Evolutionary conservation across 2,329 filamentous ascomycete genomes (phyloP), one percentile per base, ranked within the genome.

Genomic region (Colletotrichum incanum): DNA sequence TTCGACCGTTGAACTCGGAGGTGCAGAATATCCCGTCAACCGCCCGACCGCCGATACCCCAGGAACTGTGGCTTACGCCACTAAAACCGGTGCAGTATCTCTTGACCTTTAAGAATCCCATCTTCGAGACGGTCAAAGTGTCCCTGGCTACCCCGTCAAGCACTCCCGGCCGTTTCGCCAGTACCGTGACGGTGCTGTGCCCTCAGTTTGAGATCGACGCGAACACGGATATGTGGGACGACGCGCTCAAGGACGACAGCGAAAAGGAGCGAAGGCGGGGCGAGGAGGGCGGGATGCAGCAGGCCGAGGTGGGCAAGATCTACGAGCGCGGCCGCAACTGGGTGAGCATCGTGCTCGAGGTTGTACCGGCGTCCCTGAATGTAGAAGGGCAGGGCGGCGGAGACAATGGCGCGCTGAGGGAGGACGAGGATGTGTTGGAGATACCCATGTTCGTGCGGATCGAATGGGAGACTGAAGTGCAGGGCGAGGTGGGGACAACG

Each of bases 261-360:
- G 79, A 80, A 28, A 75, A 78, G 59, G 80, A 80, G 79, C 80
- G 79, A 75, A 79, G 78, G 79, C 83, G 77, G 76, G 79, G 79
- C 77, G 84, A 83, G 77, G 84, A 81, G 72, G 76, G 83, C 77
- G 79, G 78, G 74, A 77, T 84, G 62, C 88, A 90, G 60, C 91
- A 90, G 78, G 90, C 93, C 20, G 95, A 97, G 81, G 94, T 94
- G 0, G 96, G 96, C 64, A 98, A 98, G 83, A 92, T 98, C n/a
- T 99, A 94, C 93, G 95, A 98, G 74, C 90, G 92, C 65, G 96
- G 95, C 0, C 88, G 95, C 45, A 99, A 98, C 81, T 98, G 95
- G 94, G 96, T 96, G 20, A 96, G 92, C 75, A 94, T 99, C 14
- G 93, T 98, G 26, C 87, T 99, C 34, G 96, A 99, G 80, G 93